These are phyloP conservation scores for Coemansia biformis DNA, from an alignment of 192 early-diverging fungal species.

Conservation along the genomic window DNA sequence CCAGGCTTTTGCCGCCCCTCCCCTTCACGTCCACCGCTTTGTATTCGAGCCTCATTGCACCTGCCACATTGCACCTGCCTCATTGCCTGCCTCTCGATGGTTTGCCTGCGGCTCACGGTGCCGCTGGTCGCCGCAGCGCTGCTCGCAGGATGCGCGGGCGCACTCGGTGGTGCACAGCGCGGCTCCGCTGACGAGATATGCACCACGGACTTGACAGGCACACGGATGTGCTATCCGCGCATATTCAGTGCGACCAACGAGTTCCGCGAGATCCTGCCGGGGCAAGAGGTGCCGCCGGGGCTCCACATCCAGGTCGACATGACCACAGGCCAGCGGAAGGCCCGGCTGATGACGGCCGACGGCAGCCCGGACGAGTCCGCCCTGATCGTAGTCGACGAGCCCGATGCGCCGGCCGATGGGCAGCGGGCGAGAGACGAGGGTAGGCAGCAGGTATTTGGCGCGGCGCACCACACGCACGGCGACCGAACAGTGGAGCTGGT, in stretches of 20 bases:
- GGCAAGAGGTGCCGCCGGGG: constrained; percentile 58
- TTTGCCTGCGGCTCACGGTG: too few relatives aligned
- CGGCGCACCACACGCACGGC: not conserved
- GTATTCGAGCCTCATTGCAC: not conserved
- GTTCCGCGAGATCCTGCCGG: constrained; percentile 55
- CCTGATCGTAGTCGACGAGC: not conserved
- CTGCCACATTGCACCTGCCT: too few relatives aligned
- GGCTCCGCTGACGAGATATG: constrained; percentile 10
- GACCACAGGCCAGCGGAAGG: constrained; percentile 52
- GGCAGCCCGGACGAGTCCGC: constrained; percentile 1
- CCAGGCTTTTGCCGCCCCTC: too few relatives aligned
- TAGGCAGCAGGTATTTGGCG: too few relatives aligned
- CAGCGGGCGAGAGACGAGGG: not conserved
- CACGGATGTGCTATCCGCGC: constrained; percentile 53
- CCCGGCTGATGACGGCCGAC: constrained; percentile 52
- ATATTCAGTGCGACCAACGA: constrained; percentile 56
- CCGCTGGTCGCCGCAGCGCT: not conserved
- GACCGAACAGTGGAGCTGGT: constrained; percentile 13
- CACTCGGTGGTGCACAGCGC: not conserved
- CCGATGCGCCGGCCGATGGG: not conserved
- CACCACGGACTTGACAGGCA: constrained; percentile 33
- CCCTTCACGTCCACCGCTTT: too few relatives aligned
- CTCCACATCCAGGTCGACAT: constrained; percentile 64
- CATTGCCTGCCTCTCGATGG: too few relatives aligned
- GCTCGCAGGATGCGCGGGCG: too few relatives aligned